Conservation (phyloP, 73 alveolate species). For the Paramecium tetraurelia region DNA sequence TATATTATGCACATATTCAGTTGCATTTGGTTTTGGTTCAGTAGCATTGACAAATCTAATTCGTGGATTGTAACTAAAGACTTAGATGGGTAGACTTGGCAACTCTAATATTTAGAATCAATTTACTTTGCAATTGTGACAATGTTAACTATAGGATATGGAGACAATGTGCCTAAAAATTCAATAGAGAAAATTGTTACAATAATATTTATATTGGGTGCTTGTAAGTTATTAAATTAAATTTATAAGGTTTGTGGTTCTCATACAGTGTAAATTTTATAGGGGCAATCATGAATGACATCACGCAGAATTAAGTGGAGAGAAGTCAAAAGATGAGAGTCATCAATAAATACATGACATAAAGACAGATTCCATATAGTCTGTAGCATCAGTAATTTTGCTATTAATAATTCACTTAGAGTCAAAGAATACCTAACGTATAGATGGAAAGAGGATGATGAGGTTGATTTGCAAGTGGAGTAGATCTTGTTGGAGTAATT, state of each 20-base stretch:
- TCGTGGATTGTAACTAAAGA: conserved; percentile 11
- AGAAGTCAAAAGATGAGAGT: conserved; percentile 33
- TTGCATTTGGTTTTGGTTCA: conserved; percentile 44
- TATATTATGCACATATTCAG: neutral
- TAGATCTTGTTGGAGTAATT: neutral
- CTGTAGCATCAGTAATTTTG: neutral
- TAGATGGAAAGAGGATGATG: conserved; percentile 51
- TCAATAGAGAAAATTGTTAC: conserved; percentile 18
- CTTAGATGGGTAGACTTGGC: neutral
- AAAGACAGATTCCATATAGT: neutral
- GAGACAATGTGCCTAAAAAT: conserved; percentile 23
- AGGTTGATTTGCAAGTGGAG: conserved; percentile 4
- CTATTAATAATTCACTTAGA: neutral
- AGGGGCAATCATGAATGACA: neutral
- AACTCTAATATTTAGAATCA: neutral
- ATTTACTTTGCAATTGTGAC: conserved; percentile 36
- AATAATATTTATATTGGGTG: neutral
- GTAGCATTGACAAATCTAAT: neutral
- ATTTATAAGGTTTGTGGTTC: neutral
- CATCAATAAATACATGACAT: conserved; percentile 1
- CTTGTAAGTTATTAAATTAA: neutral
- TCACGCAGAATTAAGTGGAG: conserved; percentile 22
- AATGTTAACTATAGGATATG: conserved; percentile 35
- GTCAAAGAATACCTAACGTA: conserved; percentile 12
- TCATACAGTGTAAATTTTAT: conserved; percentile 23